Conservation (phyloP, 257 asterid genomes). For the Nicotiana sylvestris region DNA sequence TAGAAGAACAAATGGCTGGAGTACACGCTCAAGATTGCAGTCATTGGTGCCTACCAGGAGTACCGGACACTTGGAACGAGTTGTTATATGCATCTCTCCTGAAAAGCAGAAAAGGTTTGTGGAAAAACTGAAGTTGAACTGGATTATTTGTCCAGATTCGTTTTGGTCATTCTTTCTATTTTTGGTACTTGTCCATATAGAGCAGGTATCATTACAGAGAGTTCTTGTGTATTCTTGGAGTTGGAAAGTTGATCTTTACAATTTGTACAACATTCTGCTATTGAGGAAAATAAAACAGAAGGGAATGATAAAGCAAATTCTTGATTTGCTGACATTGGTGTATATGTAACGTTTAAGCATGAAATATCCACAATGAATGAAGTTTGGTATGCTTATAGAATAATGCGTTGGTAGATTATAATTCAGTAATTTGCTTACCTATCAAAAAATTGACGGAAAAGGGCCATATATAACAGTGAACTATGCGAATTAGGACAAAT, state of each 20-base stretch:
- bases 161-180: background rate
- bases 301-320: background rate
- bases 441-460: no score
- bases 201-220: background rate
- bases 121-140: conserved; percentile 23
- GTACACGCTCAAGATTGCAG: conserved; percentile 83
- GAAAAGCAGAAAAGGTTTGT: conserved; percentile 48
- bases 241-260: background rate
- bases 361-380: no score
- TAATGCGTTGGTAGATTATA: no score
- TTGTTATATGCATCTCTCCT: conserved; percentile 70
- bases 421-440: no score
- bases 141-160: background rate
- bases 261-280: background rate
- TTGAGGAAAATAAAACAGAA: background rate
- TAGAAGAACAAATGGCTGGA: conserved; percentile 29
- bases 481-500: no score
- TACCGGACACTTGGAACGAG: conserved; percentile 95
- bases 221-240: background rate
- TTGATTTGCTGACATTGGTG: background rate
- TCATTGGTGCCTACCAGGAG: conserved; percentile 98
- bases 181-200: background rate
- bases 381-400: no score
- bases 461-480: no score
- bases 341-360: no score